A percentile compares a stretch with the other conserved stretches of the same genome.
Conservation (phyloP, 1,284 basidiomycete species). For the Testicularia cyperi region DNA sequence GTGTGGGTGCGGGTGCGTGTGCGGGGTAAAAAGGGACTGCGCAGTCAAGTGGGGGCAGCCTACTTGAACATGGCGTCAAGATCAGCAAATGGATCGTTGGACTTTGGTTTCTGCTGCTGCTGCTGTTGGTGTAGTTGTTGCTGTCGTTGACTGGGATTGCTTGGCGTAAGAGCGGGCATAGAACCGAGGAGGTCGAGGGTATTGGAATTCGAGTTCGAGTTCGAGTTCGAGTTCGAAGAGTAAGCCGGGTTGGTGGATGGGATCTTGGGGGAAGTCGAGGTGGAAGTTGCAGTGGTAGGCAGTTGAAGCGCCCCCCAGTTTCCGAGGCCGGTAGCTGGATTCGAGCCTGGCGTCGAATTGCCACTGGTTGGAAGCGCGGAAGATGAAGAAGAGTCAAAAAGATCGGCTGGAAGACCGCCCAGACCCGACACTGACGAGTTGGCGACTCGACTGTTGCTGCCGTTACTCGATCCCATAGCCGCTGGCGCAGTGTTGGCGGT, state of each 20-base stretch:
- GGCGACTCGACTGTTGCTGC: too few species aligned
- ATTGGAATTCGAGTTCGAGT: too few species aligned
- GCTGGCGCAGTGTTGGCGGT: not conserved
- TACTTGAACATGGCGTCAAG: slow-evolving; percentile 52
- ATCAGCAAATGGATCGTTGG: slow-evolving; percentile 52
- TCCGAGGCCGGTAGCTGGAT: slow-evolving; percentile 26
- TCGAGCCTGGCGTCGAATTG: slow-evolving; percentile 9
- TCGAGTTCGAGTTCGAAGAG: too few species aligned
- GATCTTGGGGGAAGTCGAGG: slow-evolving; percentile 20
- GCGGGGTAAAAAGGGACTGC: too few species aligned
- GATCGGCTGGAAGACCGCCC: slow-evolving; percentile 26
- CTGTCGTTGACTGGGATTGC: slow-evolving; percentile 4
- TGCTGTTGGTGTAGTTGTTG: not conserved
- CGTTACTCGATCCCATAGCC: not conserved
- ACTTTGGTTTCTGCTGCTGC: slow-evolving; percentile 15
- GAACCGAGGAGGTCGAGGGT: too few species aligned
- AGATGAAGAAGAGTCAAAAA: too few species aligned
- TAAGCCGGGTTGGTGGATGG: too few species aligned
- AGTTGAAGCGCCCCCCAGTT: slow-evolving; percentile 50
- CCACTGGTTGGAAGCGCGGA: slow-evolving; percentile 12
- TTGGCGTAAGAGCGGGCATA: slow-evolving; percentile 16
- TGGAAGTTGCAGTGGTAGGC: slow-evolving; percentile 34
- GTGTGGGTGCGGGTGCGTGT: too few species aligned
- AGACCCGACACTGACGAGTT: slow-evolving; percentile 3
- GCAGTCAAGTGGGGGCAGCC: too few species aligned